Evolutionary conservation across 805 yeast species (phyloP), one percentile per base, ranked within the genome.

Genomic region (Metschnikowia cubensis): DNA sequence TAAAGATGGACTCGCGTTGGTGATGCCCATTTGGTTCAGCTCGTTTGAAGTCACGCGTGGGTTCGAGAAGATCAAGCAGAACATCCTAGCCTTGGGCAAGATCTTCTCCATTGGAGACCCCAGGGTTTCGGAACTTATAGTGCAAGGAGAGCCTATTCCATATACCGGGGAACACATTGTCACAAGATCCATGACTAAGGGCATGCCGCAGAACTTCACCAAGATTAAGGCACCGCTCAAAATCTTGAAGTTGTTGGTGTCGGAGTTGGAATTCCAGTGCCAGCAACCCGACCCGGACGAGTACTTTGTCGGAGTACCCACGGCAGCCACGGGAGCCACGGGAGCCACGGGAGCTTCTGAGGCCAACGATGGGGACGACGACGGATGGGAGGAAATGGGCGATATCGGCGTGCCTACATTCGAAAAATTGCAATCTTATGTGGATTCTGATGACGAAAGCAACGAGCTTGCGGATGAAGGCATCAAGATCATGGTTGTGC

Each of bases 11-110:
- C 69, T 90, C 8, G 70, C 70, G 21, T 66, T 77, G 3, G 80
- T 89, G 1, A 64, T 92, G 46, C 84, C 85, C 2, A 84, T 87
- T 46, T 94, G 98, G 98, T 77, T 92, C 44, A 81, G 80, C 22
- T 79, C 89, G 2, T 91, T 89, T 66, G 92, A 88, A 58, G 82
- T 85, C 1, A 79, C 91, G 36, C 75, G 92, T 52, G 97, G 97
- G 0, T 83, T 77, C 50, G 87, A 83, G 25, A 82, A 82, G 50
- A 89, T 91, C 44, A 75, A 80, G 53, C 81, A 74, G 40, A 82
- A 81, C 59, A 77, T 87, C n/a, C 62, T 79, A 29, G 96, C 97
- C 0, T 73, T 94, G 37, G 83, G 82, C 32, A 80, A 80, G 49
- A 70, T 94, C 0, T 89, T 76, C 59, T 71, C 79, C 29, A 67